Conservation (phyloP, 805 yeast species). For the Hermanozyma aechmeae region DNA sequence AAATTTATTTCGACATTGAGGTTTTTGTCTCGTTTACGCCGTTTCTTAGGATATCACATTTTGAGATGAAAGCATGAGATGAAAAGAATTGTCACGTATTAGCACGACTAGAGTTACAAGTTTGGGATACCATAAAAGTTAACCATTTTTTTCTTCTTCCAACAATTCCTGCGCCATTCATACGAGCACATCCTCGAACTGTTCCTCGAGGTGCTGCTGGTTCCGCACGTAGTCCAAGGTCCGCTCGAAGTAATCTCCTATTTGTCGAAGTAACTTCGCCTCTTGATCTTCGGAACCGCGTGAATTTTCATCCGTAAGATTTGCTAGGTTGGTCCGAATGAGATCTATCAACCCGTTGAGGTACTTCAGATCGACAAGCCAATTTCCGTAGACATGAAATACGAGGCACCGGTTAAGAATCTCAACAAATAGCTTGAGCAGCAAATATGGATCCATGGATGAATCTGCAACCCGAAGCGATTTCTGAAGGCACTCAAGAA, state of each 20-base stretch:
- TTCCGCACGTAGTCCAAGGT: conserved; percentile 61
- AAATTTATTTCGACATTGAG: too few relatives aligned
- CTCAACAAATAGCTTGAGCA: conserved; percentile 80
- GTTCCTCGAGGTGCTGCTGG: conserved; percentile 61
- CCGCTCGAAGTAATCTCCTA: conserved; percentile 45
- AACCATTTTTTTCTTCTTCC: too few relatives aligned
- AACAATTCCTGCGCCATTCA: too few relatives aligned
- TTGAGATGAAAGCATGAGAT: too few relatives aligned
- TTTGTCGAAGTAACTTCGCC: conserved; percentile 17
- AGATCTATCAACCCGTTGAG: conserved; percentile 82
- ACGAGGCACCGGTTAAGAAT: conserved; percentile 79
- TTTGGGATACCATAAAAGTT: too few relatives aligned
- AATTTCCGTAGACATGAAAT: conserved; percentile 75
- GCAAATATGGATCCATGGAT: conserved; percentile 72
- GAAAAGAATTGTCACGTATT: too few relatives aligned
- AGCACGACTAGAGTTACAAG: too few relatives aligned
- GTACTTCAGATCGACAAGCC: conserved; percentile 59
- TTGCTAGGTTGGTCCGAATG: conserved; percentile 56
- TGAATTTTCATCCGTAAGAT: conserved; percentile 22
- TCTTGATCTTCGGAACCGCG: conserved; percentile 20
- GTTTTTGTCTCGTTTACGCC: too few relatives aligned
- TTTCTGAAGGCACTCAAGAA: conserved; percentile 83
- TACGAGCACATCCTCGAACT: conserved; percentile 44
- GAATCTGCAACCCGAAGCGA: conserved; percentile 87
- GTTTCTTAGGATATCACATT: too few relatives aligned